Base-by-base conservation (phyloP, 2,329 filamentous ascomycete species). In the Niveomyces coronatus region DNA sequence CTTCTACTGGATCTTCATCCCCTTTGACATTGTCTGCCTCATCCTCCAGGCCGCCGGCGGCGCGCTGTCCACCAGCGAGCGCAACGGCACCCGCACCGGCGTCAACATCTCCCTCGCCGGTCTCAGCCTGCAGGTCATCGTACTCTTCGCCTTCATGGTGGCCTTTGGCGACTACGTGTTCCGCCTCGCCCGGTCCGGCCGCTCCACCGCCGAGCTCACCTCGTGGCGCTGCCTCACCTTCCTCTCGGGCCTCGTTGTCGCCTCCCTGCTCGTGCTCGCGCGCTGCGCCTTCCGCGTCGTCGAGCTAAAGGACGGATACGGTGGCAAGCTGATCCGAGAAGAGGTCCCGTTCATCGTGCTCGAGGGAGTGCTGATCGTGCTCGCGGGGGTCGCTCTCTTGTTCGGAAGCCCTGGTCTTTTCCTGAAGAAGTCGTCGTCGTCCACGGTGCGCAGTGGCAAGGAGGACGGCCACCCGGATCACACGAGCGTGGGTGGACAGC, bases 271-370 rank as follows among this genome's bases (percentile, higher is more conserved):
- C 31, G 75, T 84, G 49, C 67, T 82, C 32, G 65, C 71, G 17
- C 66, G 80, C 31, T 80, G 74, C 48, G 65, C 71, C 36, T 83
- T 75, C 55, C 71, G 80, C 42, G 74, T 82, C 24, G 72, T 71
- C 5, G 80, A 85, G 63, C 60, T 85, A 37, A 70, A 67, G 44
- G 67, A 78, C 23, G 79, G 79, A 4, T 84, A 78, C 61, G 28
- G 50, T 17, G 76, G 75, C 1, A 51, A 60, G 2, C 54, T 81
- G 44, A 73, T 80, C 40, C 56, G 55, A 40, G 57, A 76, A 27
- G 61, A 77, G 55, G 47, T 53, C 1, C 55, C 67, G 4, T 41
- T 16, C 39, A 40, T 42, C 22, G 30, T 27, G 24, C 40, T 41
- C 10, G 43, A 40, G 14, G 34, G 31, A 27, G 43, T 51, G 11